These are phyloP conservation scores for Geranium brycei DNA, from an alignment of 345 rosid genomes.

Conservation along the genomic window DNA sequence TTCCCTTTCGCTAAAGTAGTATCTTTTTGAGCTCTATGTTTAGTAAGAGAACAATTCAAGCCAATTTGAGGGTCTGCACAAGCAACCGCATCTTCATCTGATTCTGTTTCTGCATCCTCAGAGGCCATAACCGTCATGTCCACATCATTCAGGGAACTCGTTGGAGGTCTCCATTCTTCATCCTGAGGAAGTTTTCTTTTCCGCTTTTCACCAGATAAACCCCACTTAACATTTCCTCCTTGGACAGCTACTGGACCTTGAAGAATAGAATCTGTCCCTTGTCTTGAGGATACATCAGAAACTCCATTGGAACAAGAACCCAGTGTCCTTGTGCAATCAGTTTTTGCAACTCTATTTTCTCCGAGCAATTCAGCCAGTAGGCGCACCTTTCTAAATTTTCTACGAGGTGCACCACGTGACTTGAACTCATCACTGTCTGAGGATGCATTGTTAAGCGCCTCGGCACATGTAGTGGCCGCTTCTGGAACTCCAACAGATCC, in stretches of 20 bases:
- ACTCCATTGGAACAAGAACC: neutral
- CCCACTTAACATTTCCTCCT: slow-evolving; percentile 14
- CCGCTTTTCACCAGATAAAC: slow-evolving; percentile 20
- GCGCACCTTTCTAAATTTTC: neutral
- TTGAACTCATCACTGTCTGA: neutral
- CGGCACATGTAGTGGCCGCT: no score
- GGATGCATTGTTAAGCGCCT: neutral
- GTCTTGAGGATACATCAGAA: neutral
- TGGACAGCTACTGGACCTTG: neutral
- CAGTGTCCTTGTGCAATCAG: neutral
- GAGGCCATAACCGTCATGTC: slow-evolving; percentile 14
- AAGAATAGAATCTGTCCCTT: neutral
- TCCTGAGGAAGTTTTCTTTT: slow-evolving; percentile 44
- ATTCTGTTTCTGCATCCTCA: slow-evolving; percentile 17
- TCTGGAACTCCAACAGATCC: slow-evolving; percentile 13
- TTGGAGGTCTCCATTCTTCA: slow-evolving; percentile 27
- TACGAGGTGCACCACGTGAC: neutral
- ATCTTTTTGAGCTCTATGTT: slow-evolving; percentile 19
- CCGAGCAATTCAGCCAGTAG: neutral
- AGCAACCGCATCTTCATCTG: slow-evolving; percentile 24
- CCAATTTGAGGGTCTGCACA: slow-evolving; percentile 20
- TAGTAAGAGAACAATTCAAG: slow-evolving; percentile 21
- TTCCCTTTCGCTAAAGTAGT: slow-evolving; percentile 35
- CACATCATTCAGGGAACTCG: slow-evolving; percentile 27
- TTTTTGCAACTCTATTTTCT: neutral